Evolutionary conservation across 2,329 filamentous ascomycete species (phyloP).

Genomic region (Acrocalymma vagum): DNA sequence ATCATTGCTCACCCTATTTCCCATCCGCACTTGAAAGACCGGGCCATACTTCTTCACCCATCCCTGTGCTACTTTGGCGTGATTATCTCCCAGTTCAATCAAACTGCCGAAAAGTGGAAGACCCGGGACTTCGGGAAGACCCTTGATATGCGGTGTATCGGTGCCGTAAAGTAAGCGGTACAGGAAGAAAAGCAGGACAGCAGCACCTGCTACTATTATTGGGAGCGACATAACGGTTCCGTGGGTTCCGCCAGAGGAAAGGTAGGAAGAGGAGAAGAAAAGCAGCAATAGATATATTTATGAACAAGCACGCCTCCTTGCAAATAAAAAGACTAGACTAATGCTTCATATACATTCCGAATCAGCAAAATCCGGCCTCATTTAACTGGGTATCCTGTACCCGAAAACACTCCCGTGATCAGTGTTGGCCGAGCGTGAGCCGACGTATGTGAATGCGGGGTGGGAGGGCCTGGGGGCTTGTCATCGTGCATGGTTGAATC

Average conservation of each 20-base stretch:
- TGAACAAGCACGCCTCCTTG: no score
- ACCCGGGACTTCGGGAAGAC: constrained; percentile 57
- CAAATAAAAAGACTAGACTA: no score
- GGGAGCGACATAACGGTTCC: constrained; percentile 45
- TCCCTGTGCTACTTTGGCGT: constrained; percentile 55
- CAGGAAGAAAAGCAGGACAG: constrained; percentile 50
- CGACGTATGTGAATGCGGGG: no score
- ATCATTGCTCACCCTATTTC: constrained; percentile 69
- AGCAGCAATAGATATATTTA: constrained; percentile 1
- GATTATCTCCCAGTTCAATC: constrained; percentile 55
- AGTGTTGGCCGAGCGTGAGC: no score
- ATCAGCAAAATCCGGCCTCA: no score
- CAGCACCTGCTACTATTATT: constrained; percentile 51
- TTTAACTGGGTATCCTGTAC: no score
- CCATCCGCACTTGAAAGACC: constrained; percentile 64
- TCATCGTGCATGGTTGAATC: no score
- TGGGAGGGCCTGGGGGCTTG: no score
- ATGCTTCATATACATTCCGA: no score
- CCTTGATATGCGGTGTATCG: constrained; percentile 59
- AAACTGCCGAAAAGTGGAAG: constrained; percentile 58
- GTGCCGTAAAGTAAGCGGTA: constrained; percentile 55
- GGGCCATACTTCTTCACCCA: constrained; percentile 59
- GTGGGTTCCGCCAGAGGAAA: neutral
- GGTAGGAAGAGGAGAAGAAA: neutral
- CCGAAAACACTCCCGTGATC: no score